These are phyloP conservation scores for Neurospora sp. DNA, from an alignment of 495 filamentous ascomycete genomes.

Conservation along the genomic window DNA sequence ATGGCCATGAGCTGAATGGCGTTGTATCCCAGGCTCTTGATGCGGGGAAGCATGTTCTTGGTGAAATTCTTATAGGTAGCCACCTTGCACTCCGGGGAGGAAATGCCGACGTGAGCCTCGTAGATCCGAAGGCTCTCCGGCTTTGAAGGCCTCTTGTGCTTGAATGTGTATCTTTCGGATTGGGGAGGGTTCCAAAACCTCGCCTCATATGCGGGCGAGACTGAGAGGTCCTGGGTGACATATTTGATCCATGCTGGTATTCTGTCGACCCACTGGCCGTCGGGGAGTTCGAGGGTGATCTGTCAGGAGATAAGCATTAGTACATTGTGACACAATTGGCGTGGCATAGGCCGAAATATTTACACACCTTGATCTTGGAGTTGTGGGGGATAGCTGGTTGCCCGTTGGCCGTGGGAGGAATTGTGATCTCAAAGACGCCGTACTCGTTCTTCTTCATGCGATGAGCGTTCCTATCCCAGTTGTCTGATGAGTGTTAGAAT, in stretches of 20 bases:
- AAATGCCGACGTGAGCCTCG: conserved; percentile 96
- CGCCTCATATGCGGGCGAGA: conserved; percentile 87
- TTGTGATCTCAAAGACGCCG: conserved; percentile 77
- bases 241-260: conserved; percentile 95
- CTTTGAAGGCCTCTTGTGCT: conserved; percentile 72
- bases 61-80: conserved; percentile 98
- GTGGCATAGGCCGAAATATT: background rate
- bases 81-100: conserved; percentile 78
- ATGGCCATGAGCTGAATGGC: conserved; percentile 97
- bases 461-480: conserved; percentile 73
- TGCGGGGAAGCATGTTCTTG: conserved; percentile 78
- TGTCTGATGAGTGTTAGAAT: conserved; percentile 44
- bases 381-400: conserved; percentile 78
- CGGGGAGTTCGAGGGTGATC: conserved; percentile 78
- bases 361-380: conserved; percentile 82
- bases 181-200: conserved; percentile 93
- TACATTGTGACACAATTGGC: background rate
- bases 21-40: conserved; percentile 88
- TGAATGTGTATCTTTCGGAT: conserved; percentile 66
- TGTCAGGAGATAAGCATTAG: conserved; percentile 26
- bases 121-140: conserved; percentile 83
- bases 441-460: conserved; percentile 77
- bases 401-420: conserved; percentile 63
- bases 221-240: conserved; percentile 80
- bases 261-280: conserved; percentile 72